Conservation (phyloP, 1,139 yeast species). For the Sugiyamaella xylanicola region DNA sequence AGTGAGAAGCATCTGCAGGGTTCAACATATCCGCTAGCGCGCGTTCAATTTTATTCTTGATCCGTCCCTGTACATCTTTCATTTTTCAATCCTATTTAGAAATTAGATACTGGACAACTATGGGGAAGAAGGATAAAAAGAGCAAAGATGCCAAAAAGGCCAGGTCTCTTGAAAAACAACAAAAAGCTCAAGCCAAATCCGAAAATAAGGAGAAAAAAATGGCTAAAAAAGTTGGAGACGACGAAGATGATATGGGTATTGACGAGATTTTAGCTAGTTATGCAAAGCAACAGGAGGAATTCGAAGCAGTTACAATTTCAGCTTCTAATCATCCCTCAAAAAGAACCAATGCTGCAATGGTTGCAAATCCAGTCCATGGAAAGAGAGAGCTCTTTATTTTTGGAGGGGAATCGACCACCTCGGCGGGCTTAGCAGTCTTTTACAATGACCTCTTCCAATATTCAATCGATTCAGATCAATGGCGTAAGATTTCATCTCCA, state of each 20-base stretch:
- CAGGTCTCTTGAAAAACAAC: constrained; percentile 78
- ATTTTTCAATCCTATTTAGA: too few relatives aligned
- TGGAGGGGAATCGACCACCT: constrained; percentile 76
- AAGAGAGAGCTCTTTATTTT: constrained; percentile 77
- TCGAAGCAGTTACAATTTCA: constrained; percentile 69
- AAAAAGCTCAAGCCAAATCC: constrained; percentile 73
- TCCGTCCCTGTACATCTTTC: background rate
- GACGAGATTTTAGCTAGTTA: constrained; percentile 80
- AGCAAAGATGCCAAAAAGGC: constrained; percentile 92
- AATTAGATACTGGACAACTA: too few relatives aligned
- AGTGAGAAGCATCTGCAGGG: too few relatives aligned
- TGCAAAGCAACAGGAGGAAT: constrained; percentile 74
- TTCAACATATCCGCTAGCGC: too few relatives aligned
- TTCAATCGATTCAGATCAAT: constrained; percentile 72
- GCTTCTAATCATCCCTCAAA: constrained; percentile 61
- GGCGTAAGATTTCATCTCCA: constrained; percentile 79
- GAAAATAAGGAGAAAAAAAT: constrained; percentile 72
- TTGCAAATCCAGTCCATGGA: constrained; percentile 74
- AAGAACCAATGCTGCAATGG: constrained; percentile 73
- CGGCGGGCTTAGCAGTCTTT: constrained; percentile 61
- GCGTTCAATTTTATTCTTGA: too few relatives aligned
- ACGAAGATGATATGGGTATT: constrained; percentile 84
- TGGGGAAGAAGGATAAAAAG: constrained; percentile 89
- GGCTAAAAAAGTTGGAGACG: constrained; percentile 72
- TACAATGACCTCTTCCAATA: constrained; percentile 80